Evolutionary conservation across 345 rosid genomes (phyloP).

Genomic region (Linum lewisii): DNA sequence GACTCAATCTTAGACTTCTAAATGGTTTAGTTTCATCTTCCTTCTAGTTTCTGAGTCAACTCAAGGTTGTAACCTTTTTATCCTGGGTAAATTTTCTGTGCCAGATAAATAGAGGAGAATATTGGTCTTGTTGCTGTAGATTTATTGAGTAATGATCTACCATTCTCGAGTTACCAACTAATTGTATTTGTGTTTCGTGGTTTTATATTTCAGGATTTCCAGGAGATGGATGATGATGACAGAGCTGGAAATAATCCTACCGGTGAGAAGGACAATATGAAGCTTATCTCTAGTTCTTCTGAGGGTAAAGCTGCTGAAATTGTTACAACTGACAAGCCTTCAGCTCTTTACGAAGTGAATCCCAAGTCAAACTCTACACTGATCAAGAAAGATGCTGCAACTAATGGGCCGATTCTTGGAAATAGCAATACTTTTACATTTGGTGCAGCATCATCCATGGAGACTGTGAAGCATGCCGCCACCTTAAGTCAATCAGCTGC

Average conservation of each 20-base stretch:
- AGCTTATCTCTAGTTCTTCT: constrained; percentile 19
- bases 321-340: constrained; percentile 19
- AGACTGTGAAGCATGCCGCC: constrained; percentile 26
- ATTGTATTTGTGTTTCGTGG: background rate
- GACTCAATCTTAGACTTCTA: too few relatives aligned
- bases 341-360: constrained; percentile 26
- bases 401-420: constrained; percentile 31
- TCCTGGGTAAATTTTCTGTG: too few relatives aligned
- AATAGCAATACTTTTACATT: constrained; percentile 23
- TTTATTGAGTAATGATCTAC: background rate
- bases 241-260: constrained; percentile 21
- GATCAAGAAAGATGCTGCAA: constrained; percentile 27
- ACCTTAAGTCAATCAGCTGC: constrained; percentile 23
- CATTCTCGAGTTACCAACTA: background rate
- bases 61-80: too few relatives aligned
- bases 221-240: constrained; percentile 64
- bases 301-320: constrained; percentile 28
- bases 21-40: too few relatives aligned
- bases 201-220: constrained; percentile 41
- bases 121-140: background rate
- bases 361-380: constrained; percentile 16
- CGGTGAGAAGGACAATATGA: constrained; percentile 26
- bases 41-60: too few relatives aligned
- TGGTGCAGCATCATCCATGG: constrained; percentile 20
- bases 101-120: background rate